Evolutionary conservation across 2,329 filamentous ascomycete species (phyloP), one percentile per base, ranked within the genome.

Genomic region (Colletotrichum siamense): DNA sequence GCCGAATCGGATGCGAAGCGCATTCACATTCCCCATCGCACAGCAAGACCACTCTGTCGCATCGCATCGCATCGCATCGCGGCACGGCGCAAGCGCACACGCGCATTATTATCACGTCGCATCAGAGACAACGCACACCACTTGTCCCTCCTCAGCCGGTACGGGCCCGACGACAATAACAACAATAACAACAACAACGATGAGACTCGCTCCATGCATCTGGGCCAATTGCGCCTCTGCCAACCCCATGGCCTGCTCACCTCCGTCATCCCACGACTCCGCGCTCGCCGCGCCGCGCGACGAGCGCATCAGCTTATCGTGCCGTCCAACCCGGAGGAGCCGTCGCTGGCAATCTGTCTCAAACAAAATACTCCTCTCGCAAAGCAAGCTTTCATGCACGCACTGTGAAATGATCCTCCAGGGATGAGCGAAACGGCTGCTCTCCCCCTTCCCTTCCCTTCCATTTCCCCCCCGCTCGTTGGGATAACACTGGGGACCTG

Each of bases 1-100:
- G 73, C 73, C 69, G 70, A 73, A 73, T 65, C 64, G 71, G 74
- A 73, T 52, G 70, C 59, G 64, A 59, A 62, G 65, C 70, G 49
- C 69, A 68, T 68, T 68, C 63, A 39, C 18, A 12, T 24, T 24
- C 36, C 18, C 30, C 59, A 18, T 18, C 59, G 59, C 59, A n/a
- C 59, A 32, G 24, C 16, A 36, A 39, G 62, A 9, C 59, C 22
- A 59, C 24, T 62, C 59, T 32, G 32, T 64, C 64, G 69, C 69
- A 64, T 65, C 55, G 62, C 63, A 68, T 64, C 55, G 62, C 63
- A 68, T 61, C 34, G 28, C 62, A 49, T 36, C 28, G 26, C 39
- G n/a, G 12, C 34, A 34, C 62, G 28, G 16, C 63, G 16, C 52
- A 62, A 36, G 26, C 34, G 52, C 70, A 49, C 26, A 28, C 24